Conservation (phyloP, 257 asterid species). For the Striga asiatica region DNA sequence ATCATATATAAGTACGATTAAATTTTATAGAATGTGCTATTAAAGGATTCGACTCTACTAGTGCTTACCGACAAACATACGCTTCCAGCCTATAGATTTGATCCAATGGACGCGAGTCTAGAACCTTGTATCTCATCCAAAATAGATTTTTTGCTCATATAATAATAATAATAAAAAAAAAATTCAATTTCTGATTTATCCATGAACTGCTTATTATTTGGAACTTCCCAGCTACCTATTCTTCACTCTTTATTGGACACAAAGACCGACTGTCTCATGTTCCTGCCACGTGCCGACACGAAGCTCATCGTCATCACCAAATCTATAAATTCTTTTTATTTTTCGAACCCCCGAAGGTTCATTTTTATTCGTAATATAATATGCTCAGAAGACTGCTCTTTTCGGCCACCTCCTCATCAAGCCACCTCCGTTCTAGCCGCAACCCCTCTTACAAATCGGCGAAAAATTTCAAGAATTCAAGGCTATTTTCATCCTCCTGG, state of each 20-base stretch:
- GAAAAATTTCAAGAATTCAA: background rate
- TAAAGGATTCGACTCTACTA: too few species aligned
- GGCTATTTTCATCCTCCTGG: conserved; percentile 14
- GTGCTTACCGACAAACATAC: too few species aligned
- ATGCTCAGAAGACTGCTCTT: conserved; percentile 40
- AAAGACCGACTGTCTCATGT: background rate
- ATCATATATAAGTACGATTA: too few species aligned
- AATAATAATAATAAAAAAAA: too few species aligned
- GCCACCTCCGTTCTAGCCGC: conserved; percentile 13
- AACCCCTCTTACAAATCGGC: conserved; percentile 17
- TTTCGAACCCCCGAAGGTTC: background rate
- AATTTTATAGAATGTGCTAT: too few species aligned
- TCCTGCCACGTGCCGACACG: conserved; percentile 18
- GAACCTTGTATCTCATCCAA: too few species aligned
- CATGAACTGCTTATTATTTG: background rate
- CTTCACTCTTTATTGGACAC: too few species aligned
- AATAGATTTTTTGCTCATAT: background rate
- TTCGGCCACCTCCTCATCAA: conserved; percentile 25
- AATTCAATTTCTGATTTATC: background rate
- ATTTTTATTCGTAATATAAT: background rate
- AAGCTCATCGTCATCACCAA: conserved; percentile 13
- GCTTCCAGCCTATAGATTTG: too few species aligned
- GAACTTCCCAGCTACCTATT: background rate
- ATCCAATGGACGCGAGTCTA: too few species aligned
- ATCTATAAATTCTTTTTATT: background rate